Base-by-base conservation (phyloP, 1,139 yeast genomes). In the Sugiyamaella paludigena region DNA sequence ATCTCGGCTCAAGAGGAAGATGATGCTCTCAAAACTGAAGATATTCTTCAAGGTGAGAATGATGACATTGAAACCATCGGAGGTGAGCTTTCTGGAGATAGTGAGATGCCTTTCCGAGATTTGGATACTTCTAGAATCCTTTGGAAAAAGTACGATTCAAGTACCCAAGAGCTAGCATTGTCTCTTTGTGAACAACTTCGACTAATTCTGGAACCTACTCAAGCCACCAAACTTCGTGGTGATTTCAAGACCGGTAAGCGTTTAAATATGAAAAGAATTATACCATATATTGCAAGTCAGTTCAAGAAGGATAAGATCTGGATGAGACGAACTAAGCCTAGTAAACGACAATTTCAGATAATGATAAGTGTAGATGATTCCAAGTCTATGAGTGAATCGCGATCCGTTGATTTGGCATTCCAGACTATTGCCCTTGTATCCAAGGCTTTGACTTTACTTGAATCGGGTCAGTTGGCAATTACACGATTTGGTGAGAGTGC, bases 361-460 rank as follows among this genome's bases (percentile, higher is more conserved):
- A 87, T 94, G 97, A 86, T 94, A 58, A 92, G 98, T 0, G 87
- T 94, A 43, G 99, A 94, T 71, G 96, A 94, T 66, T 92, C 98
- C 40, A 89, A 88, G 67, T 91, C 98, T 0, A 94, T 94, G 99
- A 81, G 92, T 51, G 98, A 92, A 67, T 86, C 96, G 32, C 83
- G 83, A 58, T 83, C 95, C 27, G 92, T 88, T 19, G 87, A 86
- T 60, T 76, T 94, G 55, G 98, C 99, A 0, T 89, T 89, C 78
- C 91, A 92, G 63, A 85, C 96, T 63, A 87, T 94, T 63, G 95
- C 98, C 2, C 76, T 94, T 48, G 98, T 94, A 2, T 83, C 97
- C 2, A 91, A 89, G 67, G 96, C 98, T 0, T 76, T 94, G 56
- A 85, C 96, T 0, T 96, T 91, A 64, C 74, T 94, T 51, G 99